phyloP scores from a whole-genome alignment of 2,329 filamentous ascomycete genomes.

The Rasamsonia emersonii region DNA sequence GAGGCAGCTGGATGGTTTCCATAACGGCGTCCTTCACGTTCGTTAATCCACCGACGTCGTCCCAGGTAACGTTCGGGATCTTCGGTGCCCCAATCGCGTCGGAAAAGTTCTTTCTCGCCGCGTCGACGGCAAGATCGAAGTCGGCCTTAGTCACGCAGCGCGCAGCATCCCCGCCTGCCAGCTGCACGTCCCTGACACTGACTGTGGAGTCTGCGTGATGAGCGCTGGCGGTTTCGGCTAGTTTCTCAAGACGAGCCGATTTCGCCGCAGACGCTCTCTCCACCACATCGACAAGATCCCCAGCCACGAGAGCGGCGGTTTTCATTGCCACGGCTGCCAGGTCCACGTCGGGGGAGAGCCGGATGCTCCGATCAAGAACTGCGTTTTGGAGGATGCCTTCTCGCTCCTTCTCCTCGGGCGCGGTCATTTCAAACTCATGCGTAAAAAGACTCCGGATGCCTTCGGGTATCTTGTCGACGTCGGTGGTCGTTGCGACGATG shows the following conservation, averaged over 20 bases:
- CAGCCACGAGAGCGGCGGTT: constrained; percentile 89
- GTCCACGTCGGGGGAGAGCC: constrained; percentile 75
- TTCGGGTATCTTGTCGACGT: constrained; percentile 89
- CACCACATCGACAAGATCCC: constrained; percentile 88
- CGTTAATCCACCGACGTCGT: constrained; percentile 84
- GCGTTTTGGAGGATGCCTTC: constrained; percentile 78
- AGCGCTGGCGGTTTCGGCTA: constrained; percentile 44
- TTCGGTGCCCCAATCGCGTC: constrained; percentile 96
- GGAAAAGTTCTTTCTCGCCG: constrained; percentile 94
- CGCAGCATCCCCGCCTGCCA: constrained; percentile 74
- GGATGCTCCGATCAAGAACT: constrained; percentile 64
- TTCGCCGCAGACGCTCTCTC: constrained; percentile 78
- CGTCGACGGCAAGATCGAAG: constrained; percentile 88
- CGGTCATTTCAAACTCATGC: constrained; percentile 87
- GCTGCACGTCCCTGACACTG: constrained; percentile 72
- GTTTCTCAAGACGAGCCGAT: constrained; percentile 62
- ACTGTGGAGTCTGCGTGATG: constrained; percentile 30
- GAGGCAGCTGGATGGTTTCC: constrained; percentile 89
- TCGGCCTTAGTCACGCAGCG: constrained; percentile 72
- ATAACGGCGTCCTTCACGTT: constrained; percentile 96
- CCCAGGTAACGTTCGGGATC: constrained; percentile 94
- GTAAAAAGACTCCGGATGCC: constrained; percentile 85
- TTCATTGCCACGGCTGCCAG: constrained; percentile 80
- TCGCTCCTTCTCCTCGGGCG: constrained; percentile 85
- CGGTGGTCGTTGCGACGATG: constrained; percentile 86